phyloP scores from a whole-genome alignment of 352 stramenopile genomes.

The Globisporangium heterothallicum region DNA sequence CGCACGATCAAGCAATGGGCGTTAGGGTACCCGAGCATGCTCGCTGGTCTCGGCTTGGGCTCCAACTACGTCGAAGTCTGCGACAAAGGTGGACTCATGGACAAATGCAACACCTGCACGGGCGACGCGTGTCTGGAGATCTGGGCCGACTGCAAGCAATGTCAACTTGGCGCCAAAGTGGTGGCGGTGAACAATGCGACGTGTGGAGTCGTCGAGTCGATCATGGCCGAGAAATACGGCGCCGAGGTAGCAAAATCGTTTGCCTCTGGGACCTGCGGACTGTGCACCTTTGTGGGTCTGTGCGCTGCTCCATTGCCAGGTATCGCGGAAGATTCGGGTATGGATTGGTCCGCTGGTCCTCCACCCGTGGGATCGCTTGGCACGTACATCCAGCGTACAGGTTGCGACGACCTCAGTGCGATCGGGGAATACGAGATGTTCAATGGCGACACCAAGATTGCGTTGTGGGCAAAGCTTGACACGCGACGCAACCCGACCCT shows the following conservation, averaged over 20 bases:
- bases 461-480: constrained; percentile 32
- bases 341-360: constrained; percentile 23
- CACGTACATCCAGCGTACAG: constrained; percentile 30
- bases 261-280: constrained; percentile 19
- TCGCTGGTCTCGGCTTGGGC: constrained; percentile 41
- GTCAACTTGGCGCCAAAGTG: constrained; percentile 16
- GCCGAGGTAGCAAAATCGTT: constrained; percentile 16
- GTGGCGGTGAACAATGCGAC: constrained; percentile 23
- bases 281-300: constrained; percentile 20
- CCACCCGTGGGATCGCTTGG: constrained; percentile 12
- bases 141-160: constrained; percentile 30
- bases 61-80: constrained; percentile 27
- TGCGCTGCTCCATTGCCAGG: constrained; percentile 32
- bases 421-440: constrained; percentile 36
- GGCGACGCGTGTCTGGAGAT: constrained; percentile 24
- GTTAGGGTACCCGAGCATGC: constrained; percentile 43
- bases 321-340: constrained; percentile 23
- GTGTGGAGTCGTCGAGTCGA: constrained; percentile 22
- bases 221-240: constrained; percentile 21
- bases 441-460: constrained; percentile 23
- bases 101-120: constrained; percentile 23
- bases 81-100: constrained; percentile 9
- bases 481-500: constrained; percentile 31
- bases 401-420: constrained; percentile 27
- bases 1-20: constrained; percentile 43